Conservation (phyloP, 2,329 filamentous ascomycete species). For the Diaporthe batatas region DNA sequence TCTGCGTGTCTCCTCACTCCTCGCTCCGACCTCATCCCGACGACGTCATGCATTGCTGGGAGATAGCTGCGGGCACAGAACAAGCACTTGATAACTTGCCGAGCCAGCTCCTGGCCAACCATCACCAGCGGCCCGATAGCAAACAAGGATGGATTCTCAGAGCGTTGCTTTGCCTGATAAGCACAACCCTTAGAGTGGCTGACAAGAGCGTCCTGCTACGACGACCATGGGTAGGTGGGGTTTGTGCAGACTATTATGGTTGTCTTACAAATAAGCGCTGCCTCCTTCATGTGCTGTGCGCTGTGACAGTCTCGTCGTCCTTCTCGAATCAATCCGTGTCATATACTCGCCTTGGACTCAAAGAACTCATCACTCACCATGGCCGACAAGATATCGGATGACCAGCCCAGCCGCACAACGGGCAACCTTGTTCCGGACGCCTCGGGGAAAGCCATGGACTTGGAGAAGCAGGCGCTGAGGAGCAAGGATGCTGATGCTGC, state of each 20-base stretch:
- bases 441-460: constrained; percentile 23
- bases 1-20: constrained; percentile 14
- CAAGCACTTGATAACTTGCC: constrained; percentile 20
- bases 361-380: background rate
- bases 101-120: background rate
- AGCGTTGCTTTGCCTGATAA: constrained; percentile 14
- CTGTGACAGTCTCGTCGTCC: background rate
- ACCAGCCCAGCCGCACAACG: background rate
- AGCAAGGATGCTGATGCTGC: constrained; percentile 37
- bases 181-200: background rate
- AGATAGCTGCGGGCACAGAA: constrained; percentile 1
- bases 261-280: background rate
- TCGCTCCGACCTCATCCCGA: constrained; percentile 5
- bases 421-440: constrained; percentile 5
- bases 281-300: background rate
- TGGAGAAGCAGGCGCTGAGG: constrained; percentile 37
- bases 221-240: constrained; percentile 2
- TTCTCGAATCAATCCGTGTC: background rate
- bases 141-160: background rate
- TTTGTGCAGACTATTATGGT: background rate
- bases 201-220: background rate
- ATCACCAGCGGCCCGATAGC: background rate
- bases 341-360: background rate
- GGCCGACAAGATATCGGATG: constrained; percentile 16
- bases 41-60: constrained; percentile 15